phyloP scores from a whole-genome alignment of 305 asterid genomes.

The Rubia peregrina region DNA sequence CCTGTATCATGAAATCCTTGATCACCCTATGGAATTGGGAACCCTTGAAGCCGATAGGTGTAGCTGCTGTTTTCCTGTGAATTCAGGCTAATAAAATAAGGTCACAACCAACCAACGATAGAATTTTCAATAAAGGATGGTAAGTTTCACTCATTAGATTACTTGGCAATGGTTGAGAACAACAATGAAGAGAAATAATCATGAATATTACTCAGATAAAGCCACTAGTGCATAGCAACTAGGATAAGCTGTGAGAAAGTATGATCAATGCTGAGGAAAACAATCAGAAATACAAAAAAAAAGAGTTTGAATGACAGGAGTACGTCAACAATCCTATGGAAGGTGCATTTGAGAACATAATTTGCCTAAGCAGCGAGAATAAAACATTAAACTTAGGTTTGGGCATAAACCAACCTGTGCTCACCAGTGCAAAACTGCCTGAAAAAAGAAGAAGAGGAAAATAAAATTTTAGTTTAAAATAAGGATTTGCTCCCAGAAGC shows the following conservation, averaged over 20 bases:
- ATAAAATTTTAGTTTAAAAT: constrained; percentile 9
- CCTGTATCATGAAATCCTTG: constrained; percentile 96
- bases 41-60: constrained; percentile 85
- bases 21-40: constrained; percentile 94
- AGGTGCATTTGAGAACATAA: background rate
- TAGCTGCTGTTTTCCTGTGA: constrained; percentile 83
- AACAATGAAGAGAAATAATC: background rate
- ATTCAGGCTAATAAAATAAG: constrained; percentile 19
- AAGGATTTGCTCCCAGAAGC: background rate
- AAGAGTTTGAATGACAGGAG: background rate
- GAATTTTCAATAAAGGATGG: background rate
- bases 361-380: background rate
- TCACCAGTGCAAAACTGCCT: constrained; percentile 98
- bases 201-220: background rate
- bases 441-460: constrained; percentile 19
- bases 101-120: constrained; percentile 6
- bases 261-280: background rate
- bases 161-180: background rate
- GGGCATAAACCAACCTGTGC: constrained; percentile 47
- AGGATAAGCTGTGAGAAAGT: background rate
- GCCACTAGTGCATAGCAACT: too few relatives aligned
- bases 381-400: background rate
- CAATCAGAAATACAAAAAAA: background rate
- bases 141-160: background rate
- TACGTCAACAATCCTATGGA: background rate